Base-by-base conservation (phyloP, 2,329 filamentous ascomycete species). In the Escovopsis sp. region DNA sequence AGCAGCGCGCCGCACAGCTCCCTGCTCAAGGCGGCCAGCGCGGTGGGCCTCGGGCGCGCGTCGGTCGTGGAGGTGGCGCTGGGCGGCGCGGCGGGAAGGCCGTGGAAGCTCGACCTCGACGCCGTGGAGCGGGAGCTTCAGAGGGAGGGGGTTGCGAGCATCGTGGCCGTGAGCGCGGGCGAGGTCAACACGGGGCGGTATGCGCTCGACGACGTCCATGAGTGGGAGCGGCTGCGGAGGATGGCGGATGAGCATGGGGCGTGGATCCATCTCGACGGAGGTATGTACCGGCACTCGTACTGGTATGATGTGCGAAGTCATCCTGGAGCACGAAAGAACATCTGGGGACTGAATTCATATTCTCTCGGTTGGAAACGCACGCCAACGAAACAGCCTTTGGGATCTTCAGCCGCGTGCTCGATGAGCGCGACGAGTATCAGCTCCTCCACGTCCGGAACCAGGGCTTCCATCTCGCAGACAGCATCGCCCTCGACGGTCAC, bases 141-240 rank as follows among this genome's bases (percentile, higher is more conserved):
- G 43, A 60, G 57, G 31, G 50, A 51, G 0, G 70, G 70, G 3
- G 69, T 73, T 11, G 82, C 72, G n/a, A 82, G 72, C 39, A 84
- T 95, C 46, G 75, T 95, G 32, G 77, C 72, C 5, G 63, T 94
- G n/a, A 88, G 85, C 35, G 83, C 81, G 6, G 84, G 84, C 1
- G 89, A 96, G 61, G 85, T 95, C 25, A 95, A 96, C 51, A 93
- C 87, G 0, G 87, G 88, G 1, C 68, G 79, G 5, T 95, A 87
- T 57, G 81, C 84, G 4, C 50, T 62, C 15, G 25, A 83, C 70
- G 29, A 73, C 65, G 1, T 48, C 59, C 65, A 69, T 4, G 76
- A 87, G 46, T 79, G 79, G 66, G 57, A 60, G 42, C 65, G 66
- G 42, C 60, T 95, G 32, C 72, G 88, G 45, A 61, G 65, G 5